Evolutionary conservation across 305 asterid species (phyloP).

Genomic region (Fraxinus xanthoxyloides): DNA sequence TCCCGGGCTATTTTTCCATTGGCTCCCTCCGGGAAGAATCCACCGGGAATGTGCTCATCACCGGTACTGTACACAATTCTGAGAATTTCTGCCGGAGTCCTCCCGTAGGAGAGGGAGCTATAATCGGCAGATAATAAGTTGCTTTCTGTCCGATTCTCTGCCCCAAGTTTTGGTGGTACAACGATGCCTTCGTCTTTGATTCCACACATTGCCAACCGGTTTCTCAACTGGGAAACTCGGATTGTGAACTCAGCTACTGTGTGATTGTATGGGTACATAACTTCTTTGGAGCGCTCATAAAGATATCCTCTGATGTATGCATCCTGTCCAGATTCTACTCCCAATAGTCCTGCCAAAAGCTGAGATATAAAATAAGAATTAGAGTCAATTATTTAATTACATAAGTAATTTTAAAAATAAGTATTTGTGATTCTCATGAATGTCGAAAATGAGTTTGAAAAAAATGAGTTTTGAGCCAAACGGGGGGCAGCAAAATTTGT

Average conservation of each 20-base stretch:
- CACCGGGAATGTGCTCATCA: conserved; percentile 27
- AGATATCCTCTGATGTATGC: conserved; percentile 37
- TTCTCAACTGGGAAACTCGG: conserved; percentile 32
- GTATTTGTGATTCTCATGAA: no score
- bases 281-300: conserved; percentile 19
- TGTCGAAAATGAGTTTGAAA: no score
- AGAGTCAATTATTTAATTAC: no score
- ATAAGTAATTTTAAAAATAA: no score
- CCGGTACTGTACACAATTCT: conserved; percentile 26
- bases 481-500: no score
- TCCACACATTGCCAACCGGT: conserved; percentile 29
- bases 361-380: background rate
- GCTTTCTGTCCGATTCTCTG: conserved; percentile 24
- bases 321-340: conserved; percentile 47
- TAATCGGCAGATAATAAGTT: conserved; percentile 28
- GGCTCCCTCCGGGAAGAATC: conserved; percentile 31
- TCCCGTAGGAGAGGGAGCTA: conserved; percentile 28
- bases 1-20: conserved; percentile 32
- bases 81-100: conserved; percentile 25
- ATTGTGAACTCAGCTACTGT: conserved; percentile 38
- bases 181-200: conserved; percentile 37
- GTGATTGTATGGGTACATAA: conserved; percentile 28
- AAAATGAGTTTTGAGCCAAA: no score
- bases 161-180: conserved; percentile 26
- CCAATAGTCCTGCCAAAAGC: conserved; percentile 43